Base-by-base conservation (phyloP, 805 yeast genomes). In the Zygotorulaspora chibaensis region DNA sequence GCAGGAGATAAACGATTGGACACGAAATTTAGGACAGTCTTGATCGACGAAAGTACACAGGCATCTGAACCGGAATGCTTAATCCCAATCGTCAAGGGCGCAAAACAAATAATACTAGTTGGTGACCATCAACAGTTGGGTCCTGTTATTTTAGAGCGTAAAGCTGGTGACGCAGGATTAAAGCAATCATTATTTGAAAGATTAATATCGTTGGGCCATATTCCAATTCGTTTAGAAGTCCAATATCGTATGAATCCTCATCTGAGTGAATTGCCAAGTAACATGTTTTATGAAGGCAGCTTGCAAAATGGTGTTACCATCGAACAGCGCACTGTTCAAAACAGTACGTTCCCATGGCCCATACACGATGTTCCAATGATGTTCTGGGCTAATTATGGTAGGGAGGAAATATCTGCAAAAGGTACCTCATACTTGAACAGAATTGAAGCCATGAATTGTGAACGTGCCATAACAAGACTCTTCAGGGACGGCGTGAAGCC, bases 51-150 rank as follows among this genome's bases (percentile, higher is more conserved):
- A 69, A 82, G 88, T 58, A 88, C 97, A 0, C 97, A 91, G 68
- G 91, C 96, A 2, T 78, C 91, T 0, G 98, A 90, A 64, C 96
- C 96, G 1, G 96, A 89, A 64, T 80, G 86, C 57, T 73, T 90
- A 57, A 87, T 90, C 53, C 96, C 98, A 10, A 78, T 90, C 31
- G 88, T 84, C 2, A 84, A 83, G 54, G 96, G 96, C 20, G 89
- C 95, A 38, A 84, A 84, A 60, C 96, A 90, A 62, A 87, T 89
- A 6, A 79, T 90, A 38, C 69, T 90, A 28, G 96, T 89, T 31
- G 98, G 98, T 59, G 98, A 90, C 65, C 97, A 91, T 67, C 91
- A 88, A 68, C 98, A 90, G 70, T 72, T 90, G 53, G 96, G 97
- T 1, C 97, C 98, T 0, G 95, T 89, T 18, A 84, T 91, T 40